These are phyloP conservation scores for Botryotinia globosa DNA, from an alignment of 2,329 filamentous ascomycete species.

Conservation along the genomic window DNA sequence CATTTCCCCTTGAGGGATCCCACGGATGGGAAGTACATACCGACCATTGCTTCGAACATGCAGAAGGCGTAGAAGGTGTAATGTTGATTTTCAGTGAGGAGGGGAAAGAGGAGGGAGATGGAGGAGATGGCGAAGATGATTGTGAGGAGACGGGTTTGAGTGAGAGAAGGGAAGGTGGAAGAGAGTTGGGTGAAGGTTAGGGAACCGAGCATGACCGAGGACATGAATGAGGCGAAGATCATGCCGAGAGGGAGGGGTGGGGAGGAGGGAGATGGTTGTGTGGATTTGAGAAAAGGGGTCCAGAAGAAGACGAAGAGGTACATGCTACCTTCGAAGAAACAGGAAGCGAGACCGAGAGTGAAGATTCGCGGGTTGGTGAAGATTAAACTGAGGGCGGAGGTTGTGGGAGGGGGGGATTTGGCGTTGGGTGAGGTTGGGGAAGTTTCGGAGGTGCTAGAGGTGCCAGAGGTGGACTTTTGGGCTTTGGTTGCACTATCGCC, in stretches of 20 bases:
- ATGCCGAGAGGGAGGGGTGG: conserved; percentile 48
- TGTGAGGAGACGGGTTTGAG: conserved; percentile 39
- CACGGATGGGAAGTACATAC: conserved; percentile 57
- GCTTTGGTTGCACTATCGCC: conserved; percentile 37
- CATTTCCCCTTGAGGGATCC: conserved; percentile 53
- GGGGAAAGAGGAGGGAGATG: conserved; percentile 43
- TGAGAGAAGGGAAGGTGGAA: conserved; percentile 29
- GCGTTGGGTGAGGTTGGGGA: background rate
- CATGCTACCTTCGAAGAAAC: conserved; percentile 59
- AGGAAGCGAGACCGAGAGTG: conserved; percentile 51
- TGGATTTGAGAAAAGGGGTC: conserved; percentile 52
- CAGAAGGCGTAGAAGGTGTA: conserved; percentile 56
- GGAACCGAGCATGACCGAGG: conserved; percentile 57
- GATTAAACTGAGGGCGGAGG: conserved; percentile 27
- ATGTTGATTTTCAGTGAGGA: conserved; percentile 43
- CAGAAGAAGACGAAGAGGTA: conserved; percentile 64
- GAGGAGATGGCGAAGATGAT: conserved; percentile 43
- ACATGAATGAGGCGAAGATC: conserved; percentile 59
- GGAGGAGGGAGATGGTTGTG: conserved; percentile 42
- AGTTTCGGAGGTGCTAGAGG: conserved; percentile 14
- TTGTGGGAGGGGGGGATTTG: background rate
- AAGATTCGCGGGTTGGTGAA: conserved; percentile 48
- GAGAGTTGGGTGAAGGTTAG: conserved; percentile 49
- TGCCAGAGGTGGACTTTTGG: conserved; percentile 20
- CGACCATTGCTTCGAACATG: conserved; percentile 55